Evolutionary conservation across 805 yeast genomes (phyloP).

Genomic region (Alloascoidea africana): DNA sequence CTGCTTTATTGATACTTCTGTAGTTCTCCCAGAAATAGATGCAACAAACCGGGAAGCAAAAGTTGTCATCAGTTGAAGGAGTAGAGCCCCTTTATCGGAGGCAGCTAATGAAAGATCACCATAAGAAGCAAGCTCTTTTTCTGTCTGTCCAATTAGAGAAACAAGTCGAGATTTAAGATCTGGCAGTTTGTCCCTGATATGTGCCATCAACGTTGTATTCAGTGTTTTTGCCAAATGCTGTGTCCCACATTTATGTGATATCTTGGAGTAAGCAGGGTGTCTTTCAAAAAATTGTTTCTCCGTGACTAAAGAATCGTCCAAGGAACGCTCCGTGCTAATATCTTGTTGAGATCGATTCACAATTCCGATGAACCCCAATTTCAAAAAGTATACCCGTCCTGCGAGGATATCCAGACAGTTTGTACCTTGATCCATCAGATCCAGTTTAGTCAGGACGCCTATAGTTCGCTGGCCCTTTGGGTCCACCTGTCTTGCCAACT

Average conservation of each 20-base stretch:
- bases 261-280: conserved; percentile 81
- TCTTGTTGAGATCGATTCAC: conserved; percentile 97
- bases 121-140: conserved; percentile 68
- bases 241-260: conserved; percentile 87
- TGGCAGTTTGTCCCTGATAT: conserved; percentile 87
- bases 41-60: conserved; percentile 79
- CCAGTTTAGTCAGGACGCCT: conserved; percentile 88
- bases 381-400: conserved; percentile 89
- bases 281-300: conserved; percentile 71
- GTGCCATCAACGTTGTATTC: conserved; percentile 81
- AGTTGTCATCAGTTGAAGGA: conserved; percentile 80
- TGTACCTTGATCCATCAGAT: conserved; percentile 96
- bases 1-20: conserved; percentile 81
- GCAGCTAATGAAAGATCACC: conserved; percentile 43
- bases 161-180: conserved; percentile 92
- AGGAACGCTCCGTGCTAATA: conserved; percentile 59
- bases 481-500: conserved; percentile 92
- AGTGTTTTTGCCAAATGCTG: conserved; percentile 69
- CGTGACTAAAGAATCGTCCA: conserved; percentile 64
- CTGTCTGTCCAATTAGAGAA: conserved; percentile 92
- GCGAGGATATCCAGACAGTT: conserved; percentile 89
- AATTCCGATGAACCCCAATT: conserved; percentile 90
- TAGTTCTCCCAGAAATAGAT: conserved; percentile 86
- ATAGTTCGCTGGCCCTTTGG: conserved; percentile 94
- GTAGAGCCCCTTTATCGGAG: conserved; percentile 47